Conservation (phyloP, 495 filamentous ascomycete species). For the Tuber brumale region DNA sequence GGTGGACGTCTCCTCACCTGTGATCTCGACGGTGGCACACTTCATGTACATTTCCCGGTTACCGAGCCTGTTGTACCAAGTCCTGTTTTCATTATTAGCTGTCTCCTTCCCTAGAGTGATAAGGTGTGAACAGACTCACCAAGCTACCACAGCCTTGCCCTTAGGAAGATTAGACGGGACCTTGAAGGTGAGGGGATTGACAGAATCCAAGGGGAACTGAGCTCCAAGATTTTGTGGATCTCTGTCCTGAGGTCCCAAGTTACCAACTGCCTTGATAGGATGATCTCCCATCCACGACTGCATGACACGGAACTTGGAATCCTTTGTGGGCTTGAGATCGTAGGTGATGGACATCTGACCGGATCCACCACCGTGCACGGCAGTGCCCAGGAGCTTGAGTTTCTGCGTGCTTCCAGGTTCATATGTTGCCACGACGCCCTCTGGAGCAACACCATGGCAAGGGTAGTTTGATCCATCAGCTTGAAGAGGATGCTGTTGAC, state of each 20-base stretch:
- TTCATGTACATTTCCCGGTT: constrained; percentile 97
- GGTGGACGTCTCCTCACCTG: constrained; percentile 45
- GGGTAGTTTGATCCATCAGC: constrained; percentile 64
- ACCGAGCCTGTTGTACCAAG: constrained; percentile 86
- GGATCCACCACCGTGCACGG: constrained; percentile 77
- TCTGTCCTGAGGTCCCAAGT: constrained; percentile 38
- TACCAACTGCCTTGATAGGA: constrained; percentile 58
- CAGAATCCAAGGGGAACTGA: constrained; percentile 23
- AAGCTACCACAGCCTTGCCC: constrained; percentile 65
- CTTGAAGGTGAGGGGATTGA: constrained; percentile 49
- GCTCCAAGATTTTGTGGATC: constrained; percentile 10
- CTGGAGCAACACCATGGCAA: constrained; percentile 54
- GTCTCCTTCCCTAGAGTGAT: neutral
- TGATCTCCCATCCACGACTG: constrained; percentile 69
- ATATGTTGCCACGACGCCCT: constrained; percentile 42
- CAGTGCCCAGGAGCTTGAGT: constrained; percentile 54
- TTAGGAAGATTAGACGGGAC: constrained; percentile 54
- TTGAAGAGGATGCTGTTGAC: constrained; percentile 53
- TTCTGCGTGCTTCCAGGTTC: constrained; percentile 50
- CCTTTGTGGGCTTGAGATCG: constrained; percentile 54
- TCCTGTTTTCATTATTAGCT: constrained; percentile 40
- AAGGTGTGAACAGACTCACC: constrained; percentile 42
- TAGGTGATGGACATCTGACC: constrained; percentile 81
- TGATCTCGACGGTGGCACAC: constrained; percentile 63
- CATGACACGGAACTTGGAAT: constrained; percentile 44